Evolutionary conservation across 768 basidiomycete species (phyloP).

Genomic region (Melanogaster broomeanus): DNA sequence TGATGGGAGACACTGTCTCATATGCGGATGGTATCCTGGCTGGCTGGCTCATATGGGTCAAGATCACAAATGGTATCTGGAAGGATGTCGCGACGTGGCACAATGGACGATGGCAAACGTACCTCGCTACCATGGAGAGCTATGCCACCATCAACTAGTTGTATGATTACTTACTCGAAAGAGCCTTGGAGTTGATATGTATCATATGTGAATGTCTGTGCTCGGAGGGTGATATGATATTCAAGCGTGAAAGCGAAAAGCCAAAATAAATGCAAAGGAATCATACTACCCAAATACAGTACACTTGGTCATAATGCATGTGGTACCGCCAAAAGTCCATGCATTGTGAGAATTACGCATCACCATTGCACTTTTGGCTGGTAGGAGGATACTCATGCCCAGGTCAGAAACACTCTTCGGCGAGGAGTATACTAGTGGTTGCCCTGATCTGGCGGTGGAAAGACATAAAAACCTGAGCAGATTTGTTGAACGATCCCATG

Average conservation of each 20-base stretch:
- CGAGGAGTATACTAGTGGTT: constrained; percentile 13
- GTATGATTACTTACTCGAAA: neutral
- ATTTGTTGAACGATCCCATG: constrained; percentile 4
- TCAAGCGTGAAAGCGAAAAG: too few relatives aligned
- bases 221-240: neutral
- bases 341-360: too few relatives aligned
- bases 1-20: constrained; percentile 33
- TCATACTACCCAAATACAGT: too few relatives aligned
- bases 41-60: constrained; percentile 37
- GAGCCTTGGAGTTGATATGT: neutral
- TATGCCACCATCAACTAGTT: constrained; percentile 24
- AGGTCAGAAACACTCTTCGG: constrained; percentile 13
- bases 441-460: neutral
- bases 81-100: constrained; percentile 36
- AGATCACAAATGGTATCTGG: constrained; percentile 34
- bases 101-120: constrained; percentile 39
- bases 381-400: constrained; percentile 8
- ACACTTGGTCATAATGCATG: too few relatives aligned
- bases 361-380: too few relatives aligned
- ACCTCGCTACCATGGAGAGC: constrained; percentile 32
- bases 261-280: too few relatives aligned
- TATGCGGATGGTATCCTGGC: constrained; percentile 40
- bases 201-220: neutral
- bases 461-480: neutral
- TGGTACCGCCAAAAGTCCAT: too few relatives aligned